These are phyloP conservation scores for Kandelia obovata DNA, from an alignment of 345 rosid genomes.

Conservation along the genomic window DNA sequence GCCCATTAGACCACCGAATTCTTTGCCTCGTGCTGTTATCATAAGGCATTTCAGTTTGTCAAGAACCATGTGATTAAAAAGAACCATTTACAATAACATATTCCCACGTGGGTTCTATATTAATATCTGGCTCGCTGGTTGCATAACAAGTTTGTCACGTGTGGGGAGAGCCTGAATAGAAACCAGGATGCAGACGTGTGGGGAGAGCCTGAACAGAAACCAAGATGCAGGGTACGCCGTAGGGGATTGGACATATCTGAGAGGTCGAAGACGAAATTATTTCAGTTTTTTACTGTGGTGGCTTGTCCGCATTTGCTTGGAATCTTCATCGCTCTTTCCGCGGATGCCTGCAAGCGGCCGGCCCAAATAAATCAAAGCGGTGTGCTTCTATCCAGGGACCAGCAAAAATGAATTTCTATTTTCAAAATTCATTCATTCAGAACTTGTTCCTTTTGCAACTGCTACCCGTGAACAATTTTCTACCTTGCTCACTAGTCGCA, in stretches of 20 bases:
- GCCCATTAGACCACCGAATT: no score
- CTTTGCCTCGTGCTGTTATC: no score
- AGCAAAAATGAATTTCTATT: no score
- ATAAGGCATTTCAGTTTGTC: no score
- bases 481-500: background rate
- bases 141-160: no score
- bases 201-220: background rate
- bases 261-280: background rate
- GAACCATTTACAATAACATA: no score
- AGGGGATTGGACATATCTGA: background rate
- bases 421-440: no score
- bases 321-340: slow-evolving; percentile 12
- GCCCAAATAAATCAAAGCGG: background rate
- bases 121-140: no score
- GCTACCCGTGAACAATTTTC: background rate
- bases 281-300: background rate
- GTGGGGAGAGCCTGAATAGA: background rate
- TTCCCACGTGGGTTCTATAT: no score
- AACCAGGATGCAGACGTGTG: background rate
- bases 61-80: no score
- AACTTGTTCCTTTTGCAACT: background rate
- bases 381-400: no score
- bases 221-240: background rate
- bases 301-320: background rate
- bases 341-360: background rate